Conservation (phyloP, 106 monocot species). For the Cymbidium sinense region DNA sequence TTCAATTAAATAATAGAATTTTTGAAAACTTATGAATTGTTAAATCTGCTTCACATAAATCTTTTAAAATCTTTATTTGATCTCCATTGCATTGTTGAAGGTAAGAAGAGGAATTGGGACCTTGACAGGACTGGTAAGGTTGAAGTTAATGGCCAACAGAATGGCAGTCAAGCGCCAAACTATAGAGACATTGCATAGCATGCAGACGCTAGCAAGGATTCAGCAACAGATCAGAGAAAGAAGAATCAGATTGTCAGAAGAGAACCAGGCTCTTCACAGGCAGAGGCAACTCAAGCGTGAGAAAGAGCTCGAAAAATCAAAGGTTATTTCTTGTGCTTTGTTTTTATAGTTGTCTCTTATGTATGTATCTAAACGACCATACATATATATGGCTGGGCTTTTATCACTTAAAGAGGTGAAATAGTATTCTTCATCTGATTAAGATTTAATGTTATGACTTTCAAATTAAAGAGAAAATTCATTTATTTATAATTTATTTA, state of each 20-base stretch:
- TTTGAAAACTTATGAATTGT: no score
- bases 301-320: conserved; percentile 64
- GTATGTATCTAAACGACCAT: no score
- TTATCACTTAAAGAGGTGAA: no score
- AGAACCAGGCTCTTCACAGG: conserved; percentile 72
- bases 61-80: no score
- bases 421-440: no score
- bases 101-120: conserved; percentile 54
- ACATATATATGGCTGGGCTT: no score
- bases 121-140: conserved; percentile 61
- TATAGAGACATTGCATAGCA: conserved; percentile 39
- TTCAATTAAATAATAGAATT: not conserved
- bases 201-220: conserved; percentile 61
- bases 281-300: conserved; percentile 59
- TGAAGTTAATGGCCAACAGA: conserved; percentile 57
- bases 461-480: no score
- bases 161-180: conserved; percentile 53
- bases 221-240: conserved; percentile 65
- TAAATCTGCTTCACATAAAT: no score
- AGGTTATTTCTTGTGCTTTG: conserved; percentile 15
- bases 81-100: conserved; percentile 15
- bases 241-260: conserved; percentile 69
- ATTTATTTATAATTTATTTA: no score
- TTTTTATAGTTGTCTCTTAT: not conserved
- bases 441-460: no score